Evolutionary conservation across 176 grass and related monocot genomes (phyloP).

Genomic region (Avena insularis): DNA sequence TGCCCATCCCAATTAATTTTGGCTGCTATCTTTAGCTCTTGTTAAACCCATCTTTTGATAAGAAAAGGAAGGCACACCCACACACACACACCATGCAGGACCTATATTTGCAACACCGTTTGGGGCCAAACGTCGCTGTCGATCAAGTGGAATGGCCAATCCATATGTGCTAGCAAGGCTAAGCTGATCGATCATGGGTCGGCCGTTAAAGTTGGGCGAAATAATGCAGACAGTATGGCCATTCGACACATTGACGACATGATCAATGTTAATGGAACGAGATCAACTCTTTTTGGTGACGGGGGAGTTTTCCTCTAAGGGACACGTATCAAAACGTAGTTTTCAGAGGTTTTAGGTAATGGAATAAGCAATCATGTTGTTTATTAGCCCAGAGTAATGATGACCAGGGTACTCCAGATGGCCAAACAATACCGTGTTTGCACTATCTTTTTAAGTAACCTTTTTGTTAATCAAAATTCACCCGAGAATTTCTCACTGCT

Average conservation of each 20-base stretch:
- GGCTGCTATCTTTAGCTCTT: slow-evolving; percentile 1
- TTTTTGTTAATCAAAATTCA: no score
- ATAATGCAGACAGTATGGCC: no score
- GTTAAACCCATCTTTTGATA: slow-evolving; percentile 30
- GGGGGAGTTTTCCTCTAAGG: background rate
- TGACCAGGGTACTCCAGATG: no score
- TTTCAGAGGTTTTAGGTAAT: background rate
- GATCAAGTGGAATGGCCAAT: slow-evolving; percentile 42
- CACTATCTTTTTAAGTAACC: no score
- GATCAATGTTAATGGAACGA: background rate
- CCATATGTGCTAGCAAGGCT: background rate
- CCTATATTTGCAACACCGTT: background rate
- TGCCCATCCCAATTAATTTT: slow-evolving; percentile 28
- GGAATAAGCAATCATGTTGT: no score
- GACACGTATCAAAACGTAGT: slow-evolving; percentile 26
- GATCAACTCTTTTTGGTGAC: slow-evolving; percentile 2
- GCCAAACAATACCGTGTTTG: no score
- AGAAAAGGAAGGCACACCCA: background rate
- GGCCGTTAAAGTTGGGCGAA: background rate
- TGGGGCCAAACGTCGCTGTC: slow-evolving; percentile 16
- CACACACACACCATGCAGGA: background rate
- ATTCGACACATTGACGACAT: background rate
- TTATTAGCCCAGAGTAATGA: background rate
- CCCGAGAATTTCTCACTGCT: no score
- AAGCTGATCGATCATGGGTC: slow-evolving; percentile 25